Base-by-base conservation (phyloP, 2,329 filamentous ascomycete genomes). In the Botrytis hyacinthi region DNA sequence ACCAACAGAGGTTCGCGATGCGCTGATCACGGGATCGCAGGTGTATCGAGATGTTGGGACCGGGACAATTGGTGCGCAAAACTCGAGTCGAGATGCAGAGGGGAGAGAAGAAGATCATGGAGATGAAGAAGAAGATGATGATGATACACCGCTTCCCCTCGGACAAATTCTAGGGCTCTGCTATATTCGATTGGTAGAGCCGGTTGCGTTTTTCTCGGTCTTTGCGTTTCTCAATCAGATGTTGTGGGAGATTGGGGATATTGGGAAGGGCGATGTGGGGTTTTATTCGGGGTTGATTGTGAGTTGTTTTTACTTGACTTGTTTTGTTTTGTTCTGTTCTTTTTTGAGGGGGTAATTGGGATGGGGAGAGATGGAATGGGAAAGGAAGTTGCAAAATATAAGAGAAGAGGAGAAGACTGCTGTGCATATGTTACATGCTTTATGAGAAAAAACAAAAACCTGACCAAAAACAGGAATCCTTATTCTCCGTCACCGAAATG, bases 161-260 rank as follows among this genome's bases (percentile, higher is more conserved):
- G 71, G 80, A n/a, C 93, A 95, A 80, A 89, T 96, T 70, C 81
- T 91, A 46, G 82, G 92, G 18, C 88, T 96, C 20, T 95, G 93
- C 84, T 92, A 90, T 80, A 90, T 90, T 2, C 89, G 92, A 9
- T 80, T 93, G 40, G 85, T 93, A 62, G 93, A 95, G 79, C 92
- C 93, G 0, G 87, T 95, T 59, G 91, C 92, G n/a, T 95, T 93
- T 84, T 95, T 95, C 84, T 89, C 87, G 80, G 93, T 95, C 80
- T 92, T 95, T 78, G 92, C 93, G 0, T 95, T 92, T 82, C 88
- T 96, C 82, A 93, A 90, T 78, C 85, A 91, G 79, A 95, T 95
- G 93, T 89, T 93, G 54, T 84, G 88, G 81, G 85, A 87, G 73
- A 91, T 90, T 74, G 92, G 92, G 16, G 79, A 85, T 18, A 82